phyloP scores from a whole-genome alignment of 768 basidiomycete species.

The Hygrocybe punicea region DNA sequence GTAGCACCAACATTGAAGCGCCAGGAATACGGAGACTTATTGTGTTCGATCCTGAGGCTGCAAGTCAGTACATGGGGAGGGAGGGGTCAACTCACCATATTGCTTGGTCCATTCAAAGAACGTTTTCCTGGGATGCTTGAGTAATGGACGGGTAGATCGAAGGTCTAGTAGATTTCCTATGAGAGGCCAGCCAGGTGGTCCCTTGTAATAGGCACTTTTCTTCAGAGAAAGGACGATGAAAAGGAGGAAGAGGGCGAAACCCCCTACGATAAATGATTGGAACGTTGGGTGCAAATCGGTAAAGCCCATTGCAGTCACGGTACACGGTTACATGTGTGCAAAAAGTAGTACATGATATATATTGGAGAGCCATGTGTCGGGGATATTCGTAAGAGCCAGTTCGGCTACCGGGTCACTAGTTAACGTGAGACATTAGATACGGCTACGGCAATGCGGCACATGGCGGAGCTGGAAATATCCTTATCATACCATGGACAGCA shows the following conservation, averaged over 20 bases:
- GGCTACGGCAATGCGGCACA: too few species aligned
- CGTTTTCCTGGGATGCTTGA: background rate
- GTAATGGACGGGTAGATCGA: background rate
- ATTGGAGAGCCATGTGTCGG: background rate
- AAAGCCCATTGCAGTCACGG: background rate
- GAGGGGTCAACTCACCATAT: background rate
- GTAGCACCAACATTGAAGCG: conserved; percentile 2
- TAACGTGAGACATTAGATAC: too few species aligned
- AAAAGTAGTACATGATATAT: background rate
- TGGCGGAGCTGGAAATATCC: too few species aligned
- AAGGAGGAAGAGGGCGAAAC: background rate
- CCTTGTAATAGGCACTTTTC: background rate
- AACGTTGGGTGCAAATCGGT: background rate
- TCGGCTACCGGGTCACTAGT: too few species aligned
- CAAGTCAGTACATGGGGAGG: background rate
- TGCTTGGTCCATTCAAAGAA: background rate
- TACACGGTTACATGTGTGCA: background rate
- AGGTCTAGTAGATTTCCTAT: conserved; percentile 1
- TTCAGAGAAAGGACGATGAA: background rate
- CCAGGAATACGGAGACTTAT: conserved; percentile 1
- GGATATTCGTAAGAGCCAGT: background rate
- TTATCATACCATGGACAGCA: too few species aligned
- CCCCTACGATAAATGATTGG: background rate
- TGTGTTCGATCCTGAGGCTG: background rate
- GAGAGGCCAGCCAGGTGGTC: conserved; percentile 1